phyloP scores from a whole-genome alignment of 2,329 filamentous ascomycete species.

The Penicillium olsonii region DNA sequence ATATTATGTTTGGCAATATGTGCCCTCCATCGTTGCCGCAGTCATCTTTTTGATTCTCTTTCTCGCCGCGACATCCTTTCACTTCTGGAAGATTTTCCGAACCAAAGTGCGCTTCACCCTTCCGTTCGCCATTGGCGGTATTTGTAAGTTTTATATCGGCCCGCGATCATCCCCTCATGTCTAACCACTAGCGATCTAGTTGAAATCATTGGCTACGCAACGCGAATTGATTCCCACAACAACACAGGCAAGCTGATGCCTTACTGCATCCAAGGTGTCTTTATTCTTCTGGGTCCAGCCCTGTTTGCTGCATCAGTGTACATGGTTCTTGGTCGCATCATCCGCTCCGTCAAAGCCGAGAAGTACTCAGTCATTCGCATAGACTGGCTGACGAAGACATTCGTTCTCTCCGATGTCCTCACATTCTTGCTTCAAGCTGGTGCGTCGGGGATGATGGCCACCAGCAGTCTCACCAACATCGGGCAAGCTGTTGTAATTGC shows the following conservation, averaged over 20 bases:
- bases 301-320: constrained; percentile 53
- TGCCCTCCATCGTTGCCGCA: constrained; percentile 28
- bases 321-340: constrained; percentile 49
- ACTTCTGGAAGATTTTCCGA: constrained; percentile 31
- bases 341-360: constrained; percentile 43
- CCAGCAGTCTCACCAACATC: neutral
- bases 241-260: constrained; percentile 10
- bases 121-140: constrained; percentile 36
- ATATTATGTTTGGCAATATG: constrained; percentile 30
- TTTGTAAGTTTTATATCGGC: constrained; percentile 39
- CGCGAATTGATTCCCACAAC: constrained; percentile 12
- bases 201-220: constrained; percentile 7
- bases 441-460: constrained; percentile 9
- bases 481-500: neutral
- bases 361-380: constrained; percentile 44
- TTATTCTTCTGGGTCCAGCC: constrained; percentile 50
- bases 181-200: too few relatives aligned
- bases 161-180: too few relatives aligned
- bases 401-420: constrained; percentile 49
- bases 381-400: constrained; percentile 48
- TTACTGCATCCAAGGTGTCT: constrained; percentile 45
- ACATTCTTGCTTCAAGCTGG: constrained; percentile 47
- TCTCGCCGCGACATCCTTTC: constrained; percentile 22
- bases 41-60: constrained; percentile 33
- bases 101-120: constrained; percentile 33